Conservation (phyloP, 148 eudicot species). For the Drosera capensis region DNA sequence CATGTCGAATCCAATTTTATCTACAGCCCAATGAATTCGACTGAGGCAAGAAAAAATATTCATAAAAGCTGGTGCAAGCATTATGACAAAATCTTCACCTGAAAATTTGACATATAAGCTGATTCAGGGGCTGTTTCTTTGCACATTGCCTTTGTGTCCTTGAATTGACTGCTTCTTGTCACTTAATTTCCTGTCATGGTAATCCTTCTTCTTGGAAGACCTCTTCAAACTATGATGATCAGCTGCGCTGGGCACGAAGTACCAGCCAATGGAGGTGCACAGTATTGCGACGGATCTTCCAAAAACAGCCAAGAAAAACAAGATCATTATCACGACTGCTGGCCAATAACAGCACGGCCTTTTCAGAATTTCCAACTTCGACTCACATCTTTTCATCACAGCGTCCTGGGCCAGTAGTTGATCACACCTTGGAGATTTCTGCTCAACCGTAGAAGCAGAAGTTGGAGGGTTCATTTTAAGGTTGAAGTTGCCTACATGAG, state of each 20-base stretch:
- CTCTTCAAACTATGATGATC: not conserved
- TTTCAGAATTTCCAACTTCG: conserved; percentile 6
- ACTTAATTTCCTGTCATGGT: not conserved
- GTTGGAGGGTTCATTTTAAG: not conserved
- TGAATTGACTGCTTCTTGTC: not conserved
- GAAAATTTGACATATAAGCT: too few relatives aligned
- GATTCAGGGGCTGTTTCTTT: too few relatives aligned
- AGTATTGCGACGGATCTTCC: conserved; percentile 36
- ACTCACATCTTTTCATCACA: conserved; percentile 1
- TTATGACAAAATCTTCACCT: too few relatives aligned
- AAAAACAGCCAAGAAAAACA: conserved; percentile 25
- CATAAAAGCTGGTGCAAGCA: too few relatives aligned
- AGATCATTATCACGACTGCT: conserved; percentile 20
- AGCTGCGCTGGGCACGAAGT: conserved; percentile 16
- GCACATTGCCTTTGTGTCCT: too few relatives aligned
- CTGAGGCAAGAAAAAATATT: too few relatives aligned
- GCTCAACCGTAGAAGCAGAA: not conserved
- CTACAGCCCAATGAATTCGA: too few relatives aligned
- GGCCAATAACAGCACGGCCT: conserved; percentile 24
- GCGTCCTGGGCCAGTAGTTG: too few relatives aligned
- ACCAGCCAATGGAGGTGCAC: conserved; percentile 38
- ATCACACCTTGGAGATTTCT: not conserved
- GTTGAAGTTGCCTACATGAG: not conserved
- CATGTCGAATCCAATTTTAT: too few relatives aligned
- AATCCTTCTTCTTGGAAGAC: conserved; percentile 6